Conservation (phyloP, 768 basidiomycete genomes). For the Chalciporus sphaerocephalus region DNA sequence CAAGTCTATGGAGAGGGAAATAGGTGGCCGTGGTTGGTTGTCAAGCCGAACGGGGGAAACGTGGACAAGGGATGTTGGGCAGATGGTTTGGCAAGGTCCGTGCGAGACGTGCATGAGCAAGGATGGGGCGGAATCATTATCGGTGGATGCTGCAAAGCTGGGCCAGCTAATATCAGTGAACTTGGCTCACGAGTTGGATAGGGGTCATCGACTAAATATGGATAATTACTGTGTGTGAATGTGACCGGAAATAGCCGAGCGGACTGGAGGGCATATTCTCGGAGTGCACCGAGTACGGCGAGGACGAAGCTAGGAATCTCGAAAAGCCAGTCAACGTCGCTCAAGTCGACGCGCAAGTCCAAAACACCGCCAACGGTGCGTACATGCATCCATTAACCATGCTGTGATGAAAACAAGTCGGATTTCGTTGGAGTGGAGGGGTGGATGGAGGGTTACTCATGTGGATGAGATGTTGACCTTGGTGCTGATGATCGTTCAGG, state of each 20-base stretch:
- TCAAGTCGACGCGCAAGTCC: conserved; percentile 37
- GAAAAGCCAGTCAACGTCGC: conserved; percentile 37
- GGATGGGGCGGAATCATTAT: conserved; percentile 51
- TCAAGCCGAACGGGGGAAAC: conserved; percentile 72
- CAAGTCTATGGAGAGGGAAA: conserved; percentile 8
- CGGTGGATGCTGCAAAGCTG: conserved; percentile 69
- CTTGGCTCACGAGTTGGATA: conserved; percentile 7
- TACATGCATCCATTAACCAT: conserved; percentile 10
- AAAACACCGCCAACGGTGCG: conserved; percentile 39
- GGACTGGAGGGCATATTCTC: conserved; percentile 11
- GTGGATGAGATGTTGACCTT: conserved; percentile 27
- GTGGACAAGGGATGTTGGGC: conserved; percentile 34
- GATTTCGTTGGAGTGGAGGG: conserved; percentile 7
- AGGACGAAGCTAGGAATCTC: conserved; percentile 22
- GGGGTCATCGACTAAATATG: conserved; percentile 11
- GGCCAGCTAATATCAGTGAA: conserved; percentile 47
- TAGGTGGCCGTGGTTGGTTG: conserved; percentile 47
- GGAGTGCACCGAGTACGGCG: conserved; percentile 5
- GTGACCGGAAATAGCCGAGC: conserved; percentile 19
- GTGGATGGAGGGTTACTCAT: conserved; percentile 34
- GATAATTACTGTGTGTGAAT: conserved; percentile 17
- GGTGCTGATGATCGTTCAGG: conserved; percentile 30
- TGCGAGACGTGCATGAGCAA: conserved; percentile 18
- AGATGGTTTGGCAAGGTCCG: conserved; percentile 22
- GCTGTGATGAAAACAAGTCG: conserved; percentile 6